phyloP scores from a whole-genome alignment of 768 basidiomycete genomes.

The Boletellus ananiceps region DNA sequence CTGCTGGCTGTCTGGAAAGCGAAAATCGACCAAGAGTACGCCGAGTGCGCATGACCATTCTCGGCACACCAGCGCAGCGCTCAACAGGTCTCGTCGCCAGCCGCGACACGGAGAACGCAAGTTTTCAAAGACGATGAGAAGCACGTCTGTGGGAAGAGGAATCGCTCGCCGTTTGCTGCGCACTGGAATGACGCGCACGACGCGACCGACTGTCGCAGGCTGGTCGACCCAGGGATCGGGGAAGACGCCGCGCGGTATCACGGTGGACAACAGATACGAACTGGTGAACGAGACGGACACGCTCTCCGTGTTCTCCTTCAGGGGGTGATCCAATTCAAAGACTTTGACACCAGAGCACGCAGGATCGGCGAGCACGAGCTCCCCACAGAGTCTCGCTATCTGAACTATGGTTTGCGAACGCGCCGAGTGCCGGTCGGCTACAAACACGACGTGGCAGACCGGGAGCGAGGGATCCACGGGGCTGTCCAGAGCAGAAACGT shows the following conservation, averaged over 20 bases:
- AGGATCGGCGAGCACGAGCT: background rate
- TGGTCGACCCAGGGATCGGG: background rate
- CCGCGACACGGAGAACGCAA: background rate
- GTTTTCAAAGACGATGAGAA: slow-evolving; percentile 5
- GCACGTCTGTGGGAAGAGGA: slow-evolving; percentile 7
- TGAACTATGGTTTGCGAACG: background rate
- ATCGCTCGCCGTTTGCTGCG: background rate
- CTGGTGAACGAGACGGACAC: slow-evolving; percentile 13
- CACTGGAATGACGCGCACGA: background rate
- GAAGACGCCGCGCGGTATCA: background rate
- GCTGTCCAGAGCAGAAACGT: background rate
- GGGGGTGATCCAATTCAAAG: slow-evolving; percentile 7
- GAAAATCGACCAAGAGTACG: slow-evolving; percentile 9
- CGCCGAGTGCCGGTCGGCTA: background rate
- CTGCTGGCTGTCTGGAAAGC: background rate
- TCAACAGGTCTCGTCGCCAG: slow-evolving; percentile 8
- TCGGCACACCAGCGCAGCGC: slow-evolving; percentile 8
- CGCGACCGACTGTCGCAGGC: slow-evolving; percentile 1
- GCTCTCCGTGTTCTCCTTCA: slow-evolving; percentile 8
- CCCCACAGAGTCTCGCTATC: background rate
- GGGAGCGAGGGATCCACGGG: background rate
- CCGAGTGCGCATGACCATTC: slow-evolving; percentile 12
- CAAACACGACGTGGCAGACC: background rate
- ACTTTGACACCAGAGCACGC: background rate
- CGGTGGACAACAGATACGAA: background rate